Base-by-base conservation (phyloP, 2,329 filamentous ascomycete species). In the Talaromyces funiculosus region DNA sequence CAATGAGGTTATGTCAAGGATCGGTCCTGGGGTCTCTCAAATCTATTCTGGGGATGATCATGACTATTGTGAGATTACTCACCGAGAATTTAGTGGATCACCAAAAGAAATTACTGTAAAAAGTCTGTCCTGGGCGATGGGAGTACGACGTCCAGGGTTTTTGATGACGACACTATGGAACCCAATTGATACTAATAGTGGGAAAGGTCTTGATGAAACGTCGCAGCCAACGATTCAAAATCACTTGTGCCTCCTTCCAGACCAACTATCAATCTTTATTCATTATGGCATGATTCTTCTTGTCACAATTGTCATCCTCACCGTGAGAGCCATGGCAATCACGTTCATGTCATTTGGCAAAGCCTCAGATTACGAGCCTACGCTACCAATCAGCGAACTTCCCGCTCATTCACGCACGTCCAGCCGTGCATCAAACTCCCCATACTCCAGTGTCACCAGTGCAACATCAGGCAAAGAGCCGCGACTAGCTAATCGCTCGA, bases 41-140 rank as follows among this genome's bases (percentile, higher is more conserved):
- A 89, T 92, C 45, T 99, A 97, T 71, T 96, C 92, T 0, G 94
- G 94, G 10, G 94, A 99, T 68, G 94, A 99, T 71, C 94, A 99
- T 77, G 94, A 99, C 77, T 97, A 97, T 77, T 99, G 94, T 76
- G 92, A 96, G 69, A 78, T 97, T 6, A 82, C 87, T 0, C 94
- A 99, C 73, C 85, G 86, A 2, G 81, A 84, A 18, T 85, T 87
- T 62, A 86, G 86, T 64, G 82, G 81, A 35, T 77, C 80, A 0
- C 82, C 81, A 4, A 83, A 81, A 26, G 94, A 99, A 73, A 95
- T 97, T 65, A 99, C 94, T 0, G 92, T 97, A 67, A 99, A 99
- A 78, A 92, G 89, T 69, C 86, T 95, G 66, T 95, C 88, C 69
- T 96, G 93, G 91, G 92, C 91, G 18, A 97, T 97, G 94, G 92